These are phyloP conservation scores for Clitocybe nebularis DNA, from an alignment of 1,284 basidiomycete genomes.

Conservation along the genomic window DNA sequence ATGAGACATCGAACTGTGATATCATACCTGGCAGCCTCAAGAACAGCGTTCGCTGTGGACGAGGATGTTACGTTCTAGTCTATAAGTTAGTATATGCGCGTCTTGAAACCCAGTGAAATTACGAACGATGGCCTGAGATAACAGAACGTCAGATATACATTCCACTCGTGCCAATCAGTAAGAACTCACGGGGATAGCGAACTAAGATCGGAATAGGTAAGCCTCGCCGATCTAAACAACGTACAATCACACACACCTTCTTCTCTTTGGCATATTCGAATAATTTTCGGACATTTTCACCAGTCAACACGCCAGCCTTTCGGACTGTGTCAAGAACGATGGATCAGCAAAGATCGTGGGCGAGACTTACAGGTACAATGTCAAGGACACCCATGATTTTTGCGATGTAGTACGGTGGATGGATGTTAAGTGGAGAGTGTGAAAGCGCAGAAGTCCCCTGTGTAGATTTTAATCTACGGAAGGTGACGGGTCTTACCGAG, in stretches of 20 bases:
- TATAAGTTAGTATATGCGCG: slow-evolving; percentile 1
- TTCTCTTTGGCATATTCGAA: slow-evolving; percentile 85
- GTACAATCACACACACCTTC: slow-evolving; percentile 60
- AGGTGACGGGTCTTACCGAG: neutral
- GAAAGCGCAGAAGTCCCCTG: neutral
- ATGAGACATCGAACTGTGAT: slow-evolving; percentile 1
- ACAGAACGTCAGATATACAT: neutral
- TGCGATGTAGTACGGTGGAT: neutral
- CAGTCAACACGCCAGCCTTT: slow-evolving; percentile 86
- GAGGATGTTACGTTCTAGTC: slow-evolving; percentile 81
- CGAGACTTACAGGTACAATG: slow-evolving; percentile 58
- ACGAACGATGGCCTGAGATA: slow-evolving; percentile 18
- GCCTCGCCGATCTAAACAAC: too few species aligned
- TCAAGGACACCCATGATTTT: slow-evolving; percentile 63
- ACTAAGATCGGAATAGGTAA: slow-evolving; percentile 31
- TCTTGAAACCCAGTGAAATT: slow-evolving; percentile 1
- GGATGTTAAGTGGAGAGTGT: neutral
- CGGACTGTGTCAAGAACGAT: slow-evolving; percentile 5
- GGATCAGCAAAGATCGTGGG: slow-evolving; percentile 1
- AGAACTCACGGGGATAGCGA: slow-evolving; percentile 77
- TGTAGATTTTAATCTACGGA: neutral
- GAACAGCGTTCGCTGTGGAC: slow-evolving; percentile 81
- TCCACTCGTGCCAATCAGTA: neutral
- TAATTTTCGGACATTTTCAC: slow-evolving; percentile 83
- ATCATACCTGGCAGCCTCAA: slow-evolving; percentile 80